Evolutionary conservation across 1,284 basidiomycete species (phyloP), one percentile per base, ranked within the genome.

Genomic region (Agroathelia rolfsii): DNA sequence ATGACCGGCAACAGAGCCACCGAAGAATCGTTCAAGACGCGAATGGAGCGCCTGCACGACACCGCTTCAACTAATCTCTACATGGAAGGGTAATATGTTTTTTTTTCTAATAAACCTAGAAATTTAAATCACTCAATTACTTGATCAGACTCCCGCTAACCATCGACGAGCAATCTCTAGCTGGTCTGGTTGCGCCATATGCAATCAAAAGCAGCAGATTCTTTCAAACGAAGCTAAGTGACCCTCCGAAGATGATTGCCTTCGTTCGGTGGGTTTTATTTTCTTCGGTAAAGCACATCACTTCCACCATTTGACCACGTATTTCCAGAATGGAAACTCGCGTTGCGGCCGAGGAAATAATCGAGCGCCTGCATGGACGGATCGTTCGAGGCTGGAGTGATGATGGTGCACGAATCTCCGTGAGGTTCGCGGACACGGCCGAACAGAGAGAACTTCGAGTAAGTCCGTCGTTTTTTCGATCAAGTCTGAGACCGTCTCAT

Each of bases 61-160:
- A 24, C 15, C 12, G 32, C 22, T 26, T 39, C 40, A 15, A 43
- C 42, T 13, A 43, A 47, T 32, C 30, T 47, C 6, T 47, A 47
- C 32, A 45, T 47, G 15, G 45, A 47, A 40, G 45, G 45, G 45
- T 47, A 21, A 26, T n/a, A n/a, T n/a, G n/a, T 38, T 32, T 13
- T 11, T 27, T 5, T 13, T 25, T 20, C 9, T 2, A 15, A 16
- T 10, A 10, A n/a, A 22, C 7, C 16, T 9, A 15, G n/a, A 23
- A 24, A 22, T 25, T 33, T 29, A 12, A 18, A 15, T n/a, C 13
- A 11, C 16, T 6, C 5, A 24, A 12, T 12, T 28, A 9, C 7
- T 18, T 17, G 8, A n/a, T 7, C 30, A 46, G 46, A 7, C 39
- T 49, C 5, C 47, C 47, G 18, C 32, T 47, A 22, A 37, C 31